Base-by-base conservation (phyloP, 2,329 filamentous ascomycete genomes). In the Xylaria sp. region DNA sequence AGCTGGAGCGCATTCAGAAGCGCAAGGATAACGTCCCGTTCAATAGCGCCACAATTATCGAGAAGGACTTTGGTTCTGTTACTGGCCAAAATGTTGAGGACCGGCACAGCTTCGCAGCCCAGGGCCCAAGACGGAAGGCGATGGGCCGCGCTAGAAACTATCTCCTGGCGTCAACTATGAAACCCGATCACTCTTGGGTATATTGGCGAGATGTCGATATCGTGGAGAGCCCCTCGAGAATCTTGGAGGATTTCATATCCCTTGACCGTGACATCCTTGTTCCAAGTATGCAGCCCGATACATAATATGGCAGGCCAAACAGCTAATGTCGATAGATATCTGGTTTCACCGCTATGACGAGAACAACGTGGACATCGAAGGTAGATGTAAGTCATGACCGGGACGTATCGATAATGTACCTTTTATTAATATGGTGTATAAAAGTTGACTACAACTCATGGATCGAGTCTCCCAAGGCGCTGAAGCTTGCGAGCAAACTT, bases 121-220 rank as follows among this genome's bases (percentile, higher is more conserved):
- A 99, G 78, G 96, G 91, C 1, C 94, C 95, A 6, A 89, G 96
- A 71, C 90, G 96, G 73, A 98, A 95, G 83, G 89, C 91, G 42
- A 94, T 99, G 88, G 96, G 92, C 54, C 90, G 87, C 74, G 96
- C 96, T 33, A 89, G 96, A 74, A 99, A 99, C 80, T 99, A 97
- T 80, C 86, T 99, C 23, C 88, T 99, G 1, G 88, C 90, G 38
- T 86, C 93, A 0, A 91, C 96, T 3, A 79, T 99, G 76, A 97
- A 97, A 83, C 90, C 94, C 0, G 94, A 98, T 70, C 96, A 99
- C 79, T 95, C 94, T 9, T 99, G 96, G 96, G 94, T 98, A 9
- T 98, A 97, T 81, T 99, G 96, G 96, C 89, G 96, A 68, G 96
- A 99, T 79, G 94, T 97, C 59, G 96, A 99, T 80, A 97, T 99